phyloP scores from a whole-genome alignment of 495 filamentous ascomycete species.

The Cercophora samala region DNA sequence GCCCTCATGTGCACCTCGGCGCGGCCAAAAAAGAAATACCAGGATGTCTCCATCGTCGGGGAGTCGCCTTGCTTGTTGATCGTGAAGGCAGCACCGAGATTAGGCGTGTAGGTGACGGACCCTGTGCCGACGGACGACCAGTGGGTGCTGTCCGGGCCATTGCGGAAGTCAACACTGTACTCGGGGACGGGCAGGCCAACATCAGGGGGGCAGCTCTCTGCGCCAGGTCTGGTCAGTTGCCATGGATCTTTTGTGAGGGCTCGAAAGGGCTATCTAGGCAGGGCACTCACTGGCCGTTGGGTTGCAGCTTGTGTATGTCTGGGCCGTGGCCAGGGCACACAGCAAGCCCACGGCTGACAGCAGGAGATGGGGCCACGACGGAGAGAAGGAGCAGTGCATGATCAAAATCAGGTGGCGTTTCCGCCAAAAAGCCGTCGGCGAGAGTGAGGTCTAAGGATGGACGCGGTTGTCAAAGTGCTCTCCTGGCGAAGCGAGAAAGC shows the following conservation, averaged over 20 bases:
- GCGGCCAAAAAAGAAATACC: conserved; percentile 77
- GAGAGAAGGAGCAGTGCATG: conserved; percentile 3
- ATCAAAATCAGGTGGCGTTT: background rate
- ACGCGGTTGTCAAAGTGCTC: background rate
- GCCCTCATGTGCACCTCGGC: conserved; percentile 63
- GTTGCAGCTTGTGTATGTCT: conserved; percentile 20
- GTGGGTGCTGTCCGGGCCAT: conserved; percentile 59
- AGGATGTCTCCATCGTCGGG: conserved; percentile 63
- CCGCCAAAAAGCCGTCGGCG: background rate
- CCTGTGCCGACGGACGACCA: conserved; percentile 53
- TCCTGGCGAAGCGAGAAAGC: background rate
- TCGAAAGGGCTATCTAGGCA: background rate
- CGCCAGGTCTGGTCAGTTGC: background rate
- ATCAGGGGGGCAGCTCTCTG: conserved; percentile 19
- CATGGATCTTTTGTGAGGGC: background rate
- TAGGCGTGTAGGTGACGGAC: conserved; percentile 53
- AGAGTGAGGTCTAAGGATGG: background rate
- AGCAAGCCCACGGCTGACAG: background rate
- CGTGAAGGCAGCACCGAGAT: conserved; percentile 65
- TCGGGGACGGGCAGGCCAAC: conserved; percentile 12
- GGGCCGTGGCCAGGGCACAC: conserved; percentile 6
- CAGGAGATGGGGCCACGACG: background rate
- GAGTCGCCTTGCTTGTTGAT: conserved; percentile 69
- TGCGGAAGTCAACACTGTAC: conserved; percentile 59
- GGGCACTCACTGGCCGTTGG: conserved; percentile 13